Percentiles rank a stretch among this genome's conserved stretches.
Conservation (phyloP, 805 yeast genomes). For the Pichia cabralensis region DNA sequence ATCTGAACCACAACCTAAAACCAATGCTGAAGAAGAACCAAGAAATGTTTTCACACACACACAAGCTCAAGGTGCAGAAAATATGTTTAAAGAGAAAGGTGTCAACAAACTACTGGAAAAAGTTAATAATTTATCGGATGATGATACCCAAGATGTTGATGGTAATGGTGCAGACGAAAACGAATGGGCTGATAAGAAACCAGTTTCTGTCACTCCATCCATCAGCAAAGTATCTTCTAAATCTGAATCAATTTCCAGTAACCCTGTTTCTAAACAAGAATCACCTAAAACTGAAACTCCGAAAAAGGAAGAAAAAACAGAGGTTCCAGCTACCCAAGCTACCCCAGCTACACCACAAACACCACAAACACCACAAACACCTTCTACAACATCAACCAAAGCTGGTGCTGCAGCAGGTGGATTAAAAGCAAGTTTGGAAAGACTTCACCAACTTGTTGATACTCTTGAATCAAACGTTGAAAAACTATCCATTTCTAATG, state of each 20-base stretch:
- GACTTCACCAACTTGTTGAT: slow-evolving; percentile 46
- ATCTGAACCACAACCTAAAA: not conserved
- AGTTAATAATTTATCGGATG: slow-evolving; percentile 30
- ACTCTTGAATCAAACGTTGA: slow-evolving; percentile 47
- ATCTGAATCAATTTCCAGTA: too few relatives aligned
- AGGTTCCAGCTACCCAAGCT: slow-evolving; percentile 10
- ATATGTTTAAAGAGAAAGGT: slow-evolving; percentile 35
- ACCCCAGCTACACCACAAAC: slow-evolving; percentile 2
- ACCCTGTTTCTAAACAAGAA: too few relatives aligned
- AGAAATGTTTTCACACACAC: slow-evolving; percentile 18
- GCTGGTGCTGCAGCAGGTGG: slow-evolving; percentile 43
- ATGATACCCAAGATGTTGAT: slow-evolving; percentile 27
- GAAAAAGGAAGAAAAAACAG: slow-evolving; percentile 11
- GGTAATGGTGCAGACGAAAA: slow-evolving; percentile 18
- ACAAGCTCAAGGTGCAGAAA: slow-evolving; percentile 35
- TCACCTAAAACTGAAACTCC: too few relatives aligned
- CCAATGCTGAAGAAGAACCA: slow-evolving; percentile 3
- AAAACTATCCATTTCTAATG: slow-evolving; percentile 39
- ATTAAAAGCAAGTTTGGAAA: slow-evolving; percentile 62
- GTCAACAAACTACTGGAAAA: slow-evolving; percentile 40
- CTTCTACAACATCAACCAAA: slow-evolving; percentile 13
- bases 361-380: slow-evolving; percentile 8
- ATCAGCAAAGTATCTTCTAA: too few relatives aligned
- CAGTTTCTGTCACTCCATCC: too few relatives aligned
- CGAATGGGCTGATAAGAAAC: slow-evolving; percentile 22